phyloP scores from a whole-genome alignment of 2,329 filamentous ascomycete species.

The Sordariomycetes sp. region DNA sequence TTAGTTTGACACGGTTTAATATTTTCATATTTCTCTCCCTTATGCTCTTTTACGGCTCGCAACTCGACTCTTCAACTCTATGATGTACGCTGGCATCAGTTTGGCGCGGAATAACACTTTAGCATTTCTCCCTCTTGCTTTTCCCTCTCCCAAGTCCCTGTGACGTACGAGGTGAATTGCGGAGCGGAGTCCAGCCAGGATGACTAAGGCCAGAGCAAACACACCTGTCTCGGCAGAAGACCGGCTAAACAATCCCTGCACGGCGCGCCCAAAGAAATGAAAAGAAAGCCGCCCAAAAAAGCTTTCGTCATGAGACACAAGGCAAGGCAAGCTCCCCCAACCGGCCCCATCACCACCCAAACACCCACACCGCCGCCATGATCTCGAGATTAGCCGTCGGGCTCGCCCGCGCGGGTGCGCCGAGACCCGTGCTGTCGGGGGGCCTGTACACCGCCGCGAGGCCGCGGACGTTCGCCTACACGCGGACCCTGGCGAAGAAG shows the following conservation, averaged over 20 bases:
- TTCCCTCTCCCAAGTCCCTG: background rate
- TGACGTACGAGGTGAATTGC: background rate
- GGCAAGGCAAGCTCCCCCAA: background rate
- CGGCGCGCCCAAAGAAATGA: background rate
- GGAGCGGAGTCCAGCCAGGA: background rate
- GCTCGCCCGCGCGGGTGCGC: background rate
- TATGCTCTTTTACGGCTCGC: background rate
- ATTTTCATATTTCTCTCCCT: background rate
- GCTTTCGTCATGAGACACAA: conserved; percentile 3
- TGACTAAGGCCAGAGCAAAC: background rate
- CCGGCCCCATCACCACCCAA: background rate
- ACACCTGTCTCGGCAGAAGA: background rate
- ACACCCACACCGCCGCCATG: background rate
- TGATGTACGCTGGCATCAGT: no score
- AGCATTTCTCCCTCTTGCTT: no score
- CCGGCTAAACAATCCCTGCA: background rate
- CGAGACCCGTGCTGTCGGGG: background rate
- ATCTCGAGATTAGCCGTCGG: conserved; percentile 4
- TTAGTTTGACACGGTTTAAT: background rate
- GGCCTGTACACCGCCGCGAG: background rate
- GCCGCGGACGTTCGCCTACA: conserved; percentile 1
- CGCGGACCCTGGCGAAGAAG: background rate
- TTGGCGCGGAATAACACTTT: no score
- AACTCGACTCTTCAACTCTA: no score
- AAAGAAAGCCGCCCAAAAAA: background rate